phyloP scores from a whole-genome alignment of 106 monocot genomes.

The Acanthochlamys bracteata region DNA sequence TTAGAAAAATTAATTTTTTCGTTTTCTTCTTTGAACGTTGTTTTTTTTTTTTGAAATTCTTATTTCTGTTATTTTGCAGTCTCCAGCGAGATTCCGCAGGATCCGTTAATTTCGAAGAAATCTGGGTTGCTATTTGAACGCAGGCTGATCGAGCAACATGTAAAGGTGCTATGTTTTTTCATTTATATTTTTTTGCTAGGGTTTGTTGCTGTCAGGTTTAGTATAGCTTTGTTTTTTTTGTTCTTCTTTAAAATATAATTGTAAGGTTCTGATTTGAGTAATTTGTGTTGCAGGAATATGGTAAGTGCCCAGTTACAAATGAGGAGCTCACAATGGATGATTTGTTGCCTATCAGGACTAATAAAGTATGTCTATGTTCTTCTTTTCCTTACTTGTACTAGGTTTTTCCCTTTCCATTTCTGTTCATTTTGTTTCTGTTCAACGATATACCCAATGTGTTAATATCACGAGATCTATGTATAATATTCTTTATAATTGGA shows the following conservation, averaged over 20 bases:
- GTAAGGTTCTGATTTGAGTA: background rate
- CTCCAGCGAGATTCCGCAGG: conserved; percentile 90
- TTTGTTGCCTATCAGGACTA: conserved; percentile 55
- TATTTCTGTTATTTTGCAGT: conserved; percentile 25
- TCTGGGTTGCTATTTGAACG: conserved; percentile 64
- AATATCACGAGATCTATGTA: too few relatives aligned
- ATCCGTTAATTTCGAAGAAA: conserved; percentile 86
- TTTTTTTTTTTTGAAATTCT: too few relatives aligned
- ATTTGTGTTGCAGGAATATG: conserved; percentile 45
- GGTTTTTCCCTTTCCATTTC: background rate
- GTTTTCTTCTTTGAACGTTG: too few relatives aligned
- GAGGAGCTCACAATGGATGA: conserved; percentile 83
- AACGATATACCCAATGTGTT: too few relatives aligned
- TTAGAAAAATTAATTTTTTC: too few relatives aligned
- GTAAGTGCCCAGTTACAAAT: conserved; percentile 89
- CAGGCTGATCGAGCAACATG: conserved; percentile 62
- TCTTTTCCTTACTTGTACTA: background rate
- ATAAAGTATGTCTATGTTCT: conserved; percentile 33
- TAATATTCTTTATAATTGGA: too few relatives aligned
- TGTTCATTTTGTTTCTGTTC: background rate
- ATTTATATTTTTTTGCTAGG: background rate
- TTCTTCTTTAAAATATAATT: background rate
- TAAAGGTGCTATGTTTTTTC: conserved; percentile 25
- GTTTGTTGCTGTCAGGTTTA: background rate
- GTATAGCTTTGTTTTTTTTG: background rate